Base-by-base conservation (phyloP, 75 land plant genomes). In the Cryptomeria japonica region DNA sequence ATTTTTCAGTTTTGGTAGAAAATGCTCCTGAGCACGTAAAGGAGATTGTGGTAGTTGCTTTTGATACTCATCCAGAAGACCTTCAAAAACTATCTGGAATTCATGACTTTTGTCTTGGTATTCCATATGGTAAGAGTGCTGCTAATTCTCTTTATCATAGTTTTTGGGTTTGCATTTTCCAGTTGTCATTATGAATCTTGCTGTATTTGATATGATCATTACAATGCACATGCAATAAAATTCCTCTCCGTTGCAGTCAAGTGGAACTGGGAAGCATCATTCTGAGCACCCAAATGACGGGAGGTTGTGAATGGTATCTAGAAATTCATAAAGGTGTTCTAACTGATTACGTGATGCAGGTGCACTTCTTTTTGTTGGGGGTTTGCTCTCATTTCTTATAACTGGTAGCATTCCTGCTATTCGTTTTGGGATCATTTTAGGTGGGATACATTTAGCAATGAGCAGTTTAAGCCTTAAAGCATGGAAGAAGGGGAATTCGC, bases 391-490 rank as follows among this genome's bases (percentile, higher is more conserved):
- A 76, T 98, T 98, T 88, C 95, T 98, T 89, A 58, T 98, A 16
- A 92, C 95, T 77, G 99, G 99, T 84, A 93, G 97, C 88, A 91
- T 92, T 80, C 49, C 96, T 80, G 95, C 96, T 84, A 91, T 98
- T 83, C 95, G 99, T 70, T 98, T 98, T 91, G 99, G 99, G 44
- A 91, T 98, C 28, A 93, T 98, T 64, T 92, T 97, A 31, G 99
- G 99, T 68, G 95, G 95, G 72, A 84, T 90, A 37, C 94, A 97
- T 51, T 89, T 98, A 84, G 92, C 91, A 36, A 84, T 97, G 38
- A 94, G 99, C 84, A 79, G 95, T 19, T 87, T 86, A 70, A 98
- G 97, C 88, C 89, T 95, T 68, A 91, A 91, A 86, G 92, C 91
- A 76, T 94, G 94, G 93, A 98, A 94, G 87, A 86, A 73, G 42